Evolutionary conservation across 2,329 filamentous ascomycete genomes (phyloP).

Genomic region (Aspergillus sp.): DNA sequence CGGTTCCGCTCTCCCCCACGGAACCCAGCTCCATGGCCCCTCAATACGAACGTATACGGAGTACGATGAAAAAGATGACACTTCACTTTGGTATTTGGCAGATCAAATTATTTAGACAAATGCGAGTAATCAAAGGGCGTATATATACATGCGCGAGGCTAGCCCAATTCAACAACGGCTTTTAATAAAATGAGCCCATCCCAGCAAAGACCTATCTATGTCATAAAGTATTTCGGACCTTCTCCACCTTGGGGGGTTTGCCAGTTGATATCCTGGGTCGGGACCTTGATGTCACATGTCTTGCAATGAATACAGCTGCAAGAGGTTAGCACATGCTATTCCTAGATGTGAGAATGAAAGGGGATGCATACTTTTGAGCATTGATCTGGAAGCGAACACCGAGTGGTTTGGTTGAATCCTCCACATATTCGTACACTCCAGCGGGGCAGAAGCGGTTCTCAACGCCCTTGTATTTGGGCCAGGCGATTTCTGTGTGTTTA

Average conservation of each 20-base stretch:
- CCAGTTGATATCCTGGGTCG: constrained; percentile 96
- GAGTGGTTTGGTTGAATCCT: constrained; percentile 80
- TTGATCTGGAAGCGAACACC: constrained; percentile 98
- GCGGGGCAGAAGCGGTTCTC: constrained; percentile 98
- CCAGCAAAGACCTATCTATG: constrained; percentile 32
- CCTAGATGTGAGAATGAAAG: background rate
- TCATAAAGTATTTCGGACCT: constrained; percentile 66
- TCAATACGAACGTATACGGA: no score
- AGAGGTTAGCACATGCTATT: constrained; percentile 15
- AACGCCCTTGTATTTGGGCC: constrained; percentile 83
- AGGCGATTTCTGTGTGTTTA: constrained; percentile 77
- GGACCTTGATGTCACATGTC: constrained; percentile 98
- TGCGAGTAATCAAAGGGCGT: background rate
- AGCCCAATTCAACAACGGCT: background rate
- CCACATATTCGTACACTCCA: constrained; percentile 96
- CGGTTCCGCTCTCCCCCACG: background rate
- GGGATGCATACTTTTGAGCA: constrained; percentile 78
- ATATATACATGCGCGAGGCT: background rate
- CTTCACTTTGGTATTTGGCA: no score
- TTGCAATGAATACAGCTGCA: constrained; percentile 96
- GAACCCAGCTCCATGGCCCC: background rate
- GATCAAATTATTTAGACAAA: no score
- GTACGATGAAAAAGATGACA: no score
- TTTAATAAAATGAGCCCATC: background rate
- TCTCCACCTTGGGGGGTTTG: constrained; percentile 90